phyloP scores from a whole-genome alignment of 371 early-diverging fungal genomes.

The Coemansia linderi region DNA sequence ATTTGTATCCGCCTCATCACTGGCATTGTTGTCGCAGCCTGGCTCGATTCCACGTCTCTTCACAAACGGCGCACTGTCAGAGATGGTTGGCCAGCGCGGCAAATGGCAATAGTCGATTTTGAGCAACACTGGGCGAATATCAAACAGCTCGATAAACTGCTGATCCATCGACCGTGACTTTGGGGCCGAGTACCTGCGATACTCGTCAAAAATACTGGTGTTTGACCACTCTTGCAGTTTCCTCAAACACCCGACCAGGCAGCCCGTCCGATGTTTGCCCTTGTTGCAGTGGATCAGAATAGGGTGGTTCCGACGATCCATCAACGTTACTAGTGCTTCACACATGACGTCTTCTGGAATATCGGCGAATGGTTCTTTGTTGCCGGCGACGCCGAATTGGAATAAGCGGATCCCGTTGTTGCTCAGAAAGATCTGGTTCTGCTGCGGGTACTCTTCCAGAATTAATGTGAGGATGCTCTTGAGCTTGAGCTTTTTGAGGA shows the following conservation, averaged over 20 bases:
- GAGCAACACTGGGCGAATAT: constrained; percentile 76
- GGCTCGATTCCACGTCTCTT: background rate
- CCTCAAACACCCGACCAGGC: constrained; percentile 90
- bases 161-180: constrained; percentile 95
- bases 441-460: constrained; percentile 93
- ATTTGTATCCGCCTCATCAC: background rate
- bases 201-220: constrained; percentile 96
- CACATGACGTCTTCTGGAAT: constrained; percentile 91
- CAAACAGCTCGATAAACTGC: constrained; percentile 96
- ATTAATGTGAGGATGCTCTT: constrained; percentile 89
- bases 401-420: constrained; percentile 81
- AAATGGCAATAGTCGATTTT: constrained; percentile 63
- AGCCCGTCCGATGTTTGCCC: constrained; percentile 97
- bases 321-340: constrained; percentile 79
- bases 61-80: background rate
- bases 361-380: constrained; percentile 98
- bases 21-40: background rate
- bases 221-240: constrained; percentile 93
- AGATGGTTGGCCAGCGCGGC: constrained; percentile 75
- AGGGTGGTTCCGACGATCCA: constrained; percentile 86
- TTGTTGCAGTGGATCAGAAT: constrained; percentile 96
- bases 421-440: constrained; percentile 84
- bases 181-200: constrained; percentile 89
- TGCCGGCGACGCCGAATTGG: constrained; percentile 96
- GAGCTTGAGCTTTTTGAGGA: constrained; percentile 85